Evolutionary conservation across 257 asterid genomes (phyloP).

Genomic region (Penstemon newberryi): DNA sequence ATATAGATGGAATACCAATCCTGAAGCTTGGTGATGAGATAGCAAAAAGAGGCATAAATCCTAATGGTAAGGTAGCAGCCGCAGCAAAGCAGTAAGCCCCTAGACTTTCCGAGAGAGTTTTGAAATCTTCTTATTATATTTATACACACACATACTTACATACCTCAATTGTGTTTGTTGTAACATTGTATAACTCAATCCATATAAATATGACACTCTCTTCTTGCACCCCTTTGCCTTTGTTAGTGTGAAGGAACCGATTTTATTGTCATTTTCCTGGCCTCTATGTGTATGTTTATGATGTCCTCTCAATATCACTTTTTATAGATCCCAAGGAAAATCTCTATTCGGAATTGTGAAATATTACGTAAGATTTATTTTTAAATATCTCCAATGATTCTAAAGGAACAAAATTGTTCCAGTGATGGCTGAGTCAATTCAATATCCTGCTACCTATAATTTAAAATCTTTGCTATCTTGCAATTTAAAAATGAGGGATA

Average conservation of each 20-base stretch:
- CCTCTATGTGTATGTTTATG: constrained; percentile 10
- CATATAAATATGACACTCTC: neutral
- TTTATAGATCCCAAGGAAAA: neutral
- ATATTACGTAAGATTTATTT: neutral
- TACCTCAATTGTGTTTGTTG: constrained; percentile 26
- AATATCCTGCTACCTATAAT: constrained; percentile 1
- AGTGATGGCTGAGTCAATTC: neutral
- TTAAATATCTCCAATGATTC: neutral
- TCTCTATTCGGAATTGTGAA: neutral
- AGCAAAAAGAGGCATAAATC: constrained; percentile 88
- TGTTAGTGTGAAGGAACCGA: neutral
- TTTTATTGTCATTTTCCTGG: constrained; percentile 7
- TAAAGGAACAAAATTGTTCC: neutral
- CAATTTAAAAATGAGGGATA: no score
- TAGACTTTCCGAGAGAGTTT: constrained; percentile 46
- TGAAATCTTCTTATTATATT: constrained; percentile 35
- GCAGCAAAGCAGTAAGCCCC: constrained; percentile 95
- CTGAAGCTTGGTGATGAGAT: constrained; percentile 93
- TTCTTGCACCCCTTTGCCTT: constrained; percentile 17
- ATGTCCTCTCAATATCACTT: neutral
- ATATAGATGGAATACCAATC: constrained; percentile 89
- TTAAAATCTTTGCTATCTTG: no score
- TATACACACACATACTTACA: no score
- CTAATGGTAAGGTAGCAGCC: constrained; percentile 83
- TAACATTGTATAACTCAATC: constrained; percentile 3